Evolutionary conservation across 306 rosid genomes (phyloP), one percentile per base, ranked within the genome.

Genomic region (Biancaea sappan): DNA sequence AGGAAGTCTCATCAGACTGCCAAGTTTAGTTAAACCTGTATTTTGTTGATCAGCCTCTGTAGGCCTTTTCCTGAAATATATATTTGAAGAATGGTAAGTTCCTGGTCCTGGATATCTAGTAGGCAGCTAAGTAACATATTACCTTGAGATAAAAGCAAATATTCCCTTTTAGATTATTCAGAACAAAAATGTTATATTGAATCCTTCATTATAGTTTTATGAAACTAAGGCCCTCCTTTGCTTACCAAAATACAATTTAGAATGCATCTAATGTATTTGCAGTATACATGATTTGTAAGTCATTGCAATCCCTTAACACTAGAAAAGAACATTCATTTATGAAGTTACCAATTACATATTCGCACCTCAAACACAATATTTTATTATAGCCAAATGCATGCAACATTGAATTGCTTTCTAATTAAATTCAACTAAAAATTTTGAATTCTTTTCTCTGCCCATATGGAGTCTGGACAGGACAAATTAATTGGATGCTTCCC

Each of bases 51-150:
- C 80, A 86, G 84, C 82, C 90, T 77, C 73, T 63, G 80, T 52
- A 91, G 58, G 37, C 84, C 91, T 86, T 91, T 90, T 72, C 90
- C 98, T 94, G 89, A 79, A 88, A 85, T 84, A 11, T 71, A 80
- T 62, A 63, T 66, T 67, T 73, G 54, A 71, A 73, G 53, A 61
- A 75, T 62, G 71, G 64, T 79, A 67, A 89, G 77, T 52, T 77
- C 83, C 50, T 58, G 41, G 38, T 77, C 83, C 50, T 58, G 41
- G 38, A 72, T 48, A 66, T 28, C 59, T 56, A 37, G 47, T 64
- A 58, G 46, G 74, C 69, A 58, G 21, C 25, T 19, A 25, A 22
- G 32, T 44, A 12, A 21, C 35, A 60, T 34, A 60, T 68, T 25
- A 13, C 4, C 8, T 35, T 44, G 59, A 58, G 29, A 67, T 46